Conservation (phyloP, 768 basidiomycete genomes). For the Calocybe cyanea region DNA sequence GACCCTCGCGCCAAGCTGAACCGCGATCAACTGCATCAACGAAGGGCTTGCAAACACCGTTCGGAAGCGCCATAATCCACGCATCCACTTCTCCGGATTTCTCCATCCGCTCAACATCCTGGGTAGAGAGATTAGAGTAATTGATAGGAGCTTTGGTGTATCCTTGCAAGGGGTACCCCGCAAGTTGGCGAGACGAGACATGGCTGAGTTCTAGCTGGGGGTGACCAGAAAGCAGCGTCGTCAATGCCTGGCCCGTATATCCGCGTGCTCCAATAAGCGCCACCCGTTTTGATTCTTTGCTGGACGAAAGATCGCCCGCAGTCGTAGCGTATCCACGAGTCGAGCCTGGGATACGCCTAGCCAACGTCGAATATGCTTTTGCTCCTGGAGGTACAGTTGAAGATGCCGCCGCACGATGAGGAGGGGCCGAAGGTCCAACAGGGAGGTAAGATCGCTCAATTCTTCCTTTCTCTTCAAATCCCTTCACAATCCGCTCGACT, state of each 20-base stretch:
- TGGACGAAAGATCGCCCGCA: constrained; percentile 33
- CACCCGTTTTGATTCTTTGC: constrained; percentile 76
- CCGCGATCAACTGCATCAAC: constrained; percentile 91
- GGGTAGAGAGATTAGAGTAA: constrained; percentile 76
- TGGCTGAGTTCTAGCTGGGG: constrained; percentile 89
- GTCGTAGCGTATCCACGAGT: constrained; percentile 81
- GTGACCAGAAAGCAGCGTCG: constrained; percentile 81
- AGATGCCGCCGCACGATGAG: constrained; percentile 35
- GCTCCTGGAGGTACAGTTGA: constrained; percentile 32
- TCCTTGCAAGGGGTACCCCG: constrained; percentile 70
- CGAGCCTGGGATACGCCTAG: constrained; percentile 45
- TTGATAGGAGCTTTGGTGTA: constrained; percentile 74
- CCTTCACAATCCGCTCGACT: constrained; percentile 81
- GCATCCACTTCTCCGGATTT: constrained; percentile 88
- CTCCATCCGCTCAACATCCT: constrained; percentile 87
- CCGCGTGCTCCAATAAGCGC: constrained; percentile 95
- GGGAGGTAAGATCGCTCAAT: constrained; percentile 91
- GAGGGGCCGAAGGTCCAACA: constrained; percentile 69
- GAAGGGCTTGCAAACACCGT: constrained; percentile 94
- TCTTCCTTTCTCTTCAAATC: constrained; percentile 71
- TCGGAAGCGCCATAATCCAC: constrained; percentile 99
- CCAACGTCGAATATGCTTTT: constrained; percentile 58
- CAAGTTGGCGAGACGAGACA: constrained; percentile 94
- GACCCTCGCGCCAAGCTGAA: constrained; percentile 47
- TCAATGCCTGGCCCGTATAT: constrained; percentile 91